Evolutionary conservation across 345 rosid species (phyloP).

Genomic region (Eucalyptus pauciflora): DNA sequence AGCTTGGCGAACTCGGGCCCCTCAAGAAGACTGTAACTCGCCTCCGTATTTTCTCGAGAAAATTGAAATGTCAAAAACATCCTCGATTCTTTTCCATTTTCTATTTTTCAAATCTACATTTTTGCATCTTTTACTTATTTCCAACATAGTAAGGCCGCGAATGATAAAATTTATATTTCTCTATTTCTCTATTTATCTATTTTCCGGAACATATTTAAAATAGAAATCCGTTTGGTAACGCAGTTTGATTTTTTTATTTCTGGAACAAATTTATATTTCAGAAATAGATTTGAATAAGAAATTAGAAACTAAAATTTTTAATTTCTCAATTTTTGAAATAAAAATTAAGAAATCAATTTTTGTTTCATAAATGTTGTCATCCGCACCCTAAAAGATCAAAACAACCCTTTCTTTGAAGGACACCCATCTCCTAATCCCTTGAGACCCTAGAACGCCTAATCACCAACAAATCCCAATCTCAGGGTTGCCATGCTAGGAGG

Average conservation of each 20-base stretch:
- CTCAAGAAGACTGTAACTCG: not conserved
- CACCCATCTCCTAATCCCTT: not conserved
- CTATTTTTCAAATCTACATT: not conserved
- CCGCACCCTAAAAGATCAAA: not conserved
- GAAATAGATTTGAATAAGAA: too few relatives aligned
- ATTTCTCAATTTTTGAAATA: too few relatives aligned
- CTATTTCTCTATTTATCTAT: too few relatives aligned
- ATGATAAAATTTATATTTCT: too few relatives aligned
- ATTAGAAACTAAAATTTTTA: too few relatives aligned
- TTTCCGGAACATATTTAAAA: too few relatives aligned
- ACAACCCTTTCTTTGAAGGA: not conserved
- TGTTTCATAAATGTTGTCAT: too few relatives aligned
- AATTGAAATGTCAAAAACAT: not conserved
- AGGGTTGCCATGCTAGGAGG: not conserved
- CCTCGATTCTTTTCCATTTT: not conserved
- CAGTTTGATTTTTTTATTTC: too few relatives aligned
- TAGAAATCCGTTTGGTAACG: too few relatives aligned
- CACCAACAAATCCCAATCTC: not conserved
- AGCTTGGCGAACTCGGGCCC: not conserved
- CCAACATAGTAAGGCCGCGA: not conserved
- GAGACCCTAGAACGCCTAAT: not conserved
- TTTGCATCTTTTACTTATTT: not conserved
- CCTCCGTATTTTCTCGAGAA: not conserved
- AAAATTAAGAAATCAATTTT: too few relatives aligned
- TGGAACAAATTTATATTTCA: too few relatives aligned